Conservation (phyloP, 805 yeast species). For the Candida ponderosae region DNA sequence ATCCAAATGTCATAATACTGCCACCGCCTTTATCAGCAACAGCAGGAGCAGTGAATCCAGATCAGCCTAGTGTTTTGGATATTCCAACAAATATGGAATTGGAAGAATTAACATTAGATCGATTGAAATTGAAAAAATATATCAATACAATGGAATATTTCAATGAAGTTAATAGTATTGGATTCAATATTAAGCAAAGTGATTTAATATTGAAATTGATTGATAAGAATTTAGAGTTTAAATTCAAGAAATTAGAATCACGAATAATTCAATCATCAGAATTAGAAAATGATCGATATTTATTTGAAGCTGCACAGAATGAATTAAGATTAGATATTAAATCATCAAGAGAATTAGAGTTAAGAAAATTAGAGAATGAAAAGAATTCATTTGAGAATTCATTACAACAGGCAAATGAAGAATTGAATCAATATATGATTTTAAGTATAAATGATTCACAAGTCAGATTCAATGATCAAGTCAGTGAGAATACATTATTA, state of each 20-base stretch:
- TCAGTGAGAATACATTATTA: constrained; percentile 71
- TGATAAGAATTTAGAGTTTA: constrained; percentile 24
- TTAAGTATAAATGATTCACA: constrained; percentile 66
- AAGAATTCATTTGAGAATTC: constrained; percentile 67
- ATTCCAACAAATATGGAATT: neutral
- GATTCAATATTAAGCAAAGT: constrained; percentile 56
- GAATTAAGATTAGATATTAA: constrained; percentile 77
- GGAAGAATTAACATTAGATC: neutral
- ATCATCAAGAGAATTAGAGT: constrained; percentile 59
- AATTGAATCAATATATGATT: constrained; percentile 53
- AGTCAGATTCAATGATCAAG: constrained; percentile 80
- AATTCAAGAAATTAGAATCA: constrained; percentile 23
- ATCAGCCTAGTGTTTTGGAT: neutral
- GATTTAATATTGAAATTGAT: constrained; percentile 44
- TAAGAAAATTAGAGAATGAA: constrained; percentile 57
- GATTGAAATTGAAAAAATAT: constrained; percentile 5
- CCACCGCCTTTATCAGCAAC: no score
- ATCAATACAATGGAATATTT: constrained; percentile 62
- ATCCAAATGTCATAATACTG: no score
- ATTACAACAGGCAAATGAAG: constrained; percentile 68
- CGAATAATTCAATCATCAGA: constrained; percentile 43
- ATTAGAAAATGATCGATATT: constrained; percentile 77
- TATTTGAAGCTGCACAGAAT: constrained; percentile 88
- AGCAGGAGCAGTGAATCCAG: no score
- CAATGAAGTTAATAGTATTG: constrained; percentile 42